phyloP scores from a whole-genome alignment of 129 eudicot genomes.

The Dittrichia graveolens region DNA sequence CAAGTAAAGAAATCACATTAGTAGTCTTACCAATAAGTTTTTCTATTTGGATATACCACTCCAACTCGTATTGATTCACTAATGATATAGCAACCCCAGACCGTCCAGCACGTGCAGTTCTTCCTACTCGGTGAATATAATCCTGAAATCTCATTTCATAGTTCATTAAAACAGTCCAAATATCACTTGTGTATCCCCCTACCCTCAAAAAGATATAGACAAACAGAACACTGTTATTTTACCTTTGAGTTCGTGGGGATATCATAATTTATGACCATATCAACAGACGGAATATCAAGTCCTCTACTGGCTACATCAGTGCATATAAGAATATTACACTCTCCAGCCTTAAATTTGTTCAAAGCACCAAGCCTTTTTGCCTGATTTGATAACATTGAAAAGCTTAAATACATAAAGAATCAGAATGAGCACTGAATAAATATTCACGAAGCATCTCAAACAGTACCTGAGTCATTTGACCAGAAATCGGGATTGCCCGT shows the following conservation, averaged over 20 bases:
- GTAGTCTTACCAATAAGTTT: constrained; percentile 63
- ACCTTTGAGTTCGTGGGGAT: constrained; percentile 95
- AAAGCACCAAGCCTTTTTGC: constrained; percentile 80
- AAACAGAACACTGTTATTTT: background rate
- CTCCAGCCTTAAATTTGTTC: constrained; percentile 87
- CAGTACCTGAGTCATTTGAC: constrained; percentile 86
- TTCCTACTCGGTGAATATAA: constrained; percentile 94
- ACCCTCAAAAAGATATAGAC: too few species aligned
- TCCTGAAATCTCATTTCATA: constrained; percentile 51
- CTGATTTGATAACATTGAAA: constrained; percentile 36
- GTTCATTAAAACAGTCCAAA: background rate
- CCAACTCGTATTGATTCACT: constrained; percentile 94
- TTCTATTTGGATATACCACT: constrained; percentile 91
- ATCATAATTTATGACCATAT: constrained; percentile 90
- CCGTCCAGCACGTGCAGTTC: constrained; percentile 99
- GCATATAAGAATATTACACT: constrained; percentile 79
- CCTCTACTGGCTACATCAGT: constrained; percentile 98
- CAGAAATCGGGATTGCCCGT: constrained; percentile 84
- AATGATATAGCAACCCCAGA: constrained; percentile 87
- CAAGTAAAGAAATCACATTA: too few species aligned
- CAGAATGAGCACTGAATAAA: background rate
- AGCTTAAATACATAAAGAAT: background rate
- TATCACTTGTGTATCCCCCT: background rate
- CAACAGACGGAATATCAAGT: constrained; percentile 93
- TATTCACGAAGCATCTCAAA: background rate